Evolutionary conservation across 2,329 filamentous ascomycete species (phyloP).

Genomic region (Fusarium camptoceras): DNA sequence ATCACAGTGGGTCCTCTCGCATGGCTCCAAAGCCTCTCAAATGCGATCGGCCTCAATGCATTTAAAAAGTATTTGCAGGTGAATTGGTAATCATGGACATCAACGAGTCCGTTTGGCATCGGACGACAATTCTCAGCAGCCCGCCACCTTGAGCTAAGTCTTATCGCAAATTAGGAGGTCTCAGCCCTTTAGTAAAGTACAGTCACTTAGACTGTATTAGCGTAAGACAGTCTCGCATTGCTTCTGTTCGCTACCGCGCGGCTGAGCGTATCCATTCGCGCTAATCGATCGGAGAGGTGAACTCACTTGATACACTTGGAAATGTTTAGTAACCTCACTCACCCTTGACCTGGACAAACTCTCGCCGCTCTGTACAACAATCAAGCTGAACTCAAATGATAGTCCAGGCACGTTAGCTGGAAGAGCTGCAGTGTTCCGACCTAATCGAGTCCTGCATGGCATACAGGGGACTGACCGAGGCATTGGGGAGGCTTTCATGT

Average conservation of each 20-base stretch:
- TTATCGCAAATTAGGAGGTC: background rate
- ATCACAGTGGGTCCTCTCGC: conserved; percentile 11
- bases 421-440: conserved; percentile 33
- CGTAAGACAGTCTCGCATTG: background rate
- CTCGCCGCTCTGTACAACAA: conserved; percentile 39
- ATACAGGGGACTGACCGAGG: conserved; percentile 27
- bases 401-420: conserved; percentile 35
- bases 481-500: conserved; percentile 23
- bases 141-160: background rate
- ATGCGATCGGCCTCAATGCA: background rate
- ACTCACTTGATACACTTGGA: background rate
- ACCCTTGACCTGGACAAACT: conserved; percentile 10
- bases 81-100: background rate
- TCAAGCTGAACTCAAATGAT: conserved; percentile 14
- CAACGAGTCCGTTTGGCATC: background rate
- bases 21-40: background rate
- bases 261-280: background rate
- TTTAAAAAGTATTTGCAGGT: background rate
- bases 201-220: background rate
- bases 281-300: background rate
- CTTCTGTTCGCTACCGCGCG: background rate
- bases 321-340: background rate
- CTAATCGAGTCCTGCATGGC: conserved; percentile 28
- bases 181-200: background rate
- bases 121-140: background rate